Conservation (phyloP, 2,329 filamentous ascomycete species). For the Alternaria atra region DNA sequence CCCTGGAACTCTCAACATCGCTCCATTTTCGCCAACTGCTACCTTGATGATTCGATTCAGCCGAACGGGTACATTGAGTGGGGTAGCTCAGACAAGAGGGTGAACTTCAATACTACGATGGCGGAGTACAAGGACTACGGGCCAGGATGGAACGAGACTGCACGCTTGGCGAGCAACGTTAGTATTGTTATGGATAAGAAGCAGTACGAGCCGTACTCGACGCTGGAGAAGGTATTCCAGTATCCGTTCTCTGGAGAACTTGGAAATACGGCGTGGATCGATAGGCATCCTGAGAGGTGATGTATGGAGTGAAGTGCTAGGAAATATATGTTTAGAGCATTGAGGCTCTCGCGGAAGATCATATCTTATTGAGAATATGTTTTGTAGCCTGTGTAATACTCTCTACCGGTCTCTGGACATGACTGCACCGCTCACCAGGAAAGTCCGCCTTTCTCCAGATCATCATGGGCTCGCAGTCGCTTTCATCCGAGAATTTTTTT, state of each 20-base stretch:
- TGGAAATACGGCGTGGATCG: slow-evolving; percentile 62
- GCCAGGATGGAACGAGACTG: slow-evolving; percentile 63
- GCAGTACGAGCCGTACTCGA: slow-evolving; percentile 40
- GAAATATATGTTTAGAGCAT: neutral
- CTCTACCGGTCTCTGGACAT: neutral
- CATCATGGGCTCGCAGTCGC: no score
- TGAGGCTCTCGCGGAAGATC: neutral
- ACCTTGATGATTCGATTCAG: slow-evolving; percentile 64
- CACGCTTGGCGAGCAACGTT: slow-evolving; percentile 53
- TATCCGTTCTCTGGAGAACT: slow-evolving; percentile 52
- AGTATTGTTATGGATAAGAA: slow-evolving; percentile 58
- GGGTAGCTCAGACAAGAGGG: slow-evolving; percentile 54
- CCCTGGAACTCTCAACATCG: slow-evolving; percentile 69
- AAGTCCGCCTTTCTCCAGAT: no score
- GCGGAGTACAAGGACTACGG: slow-evolving; percentile 64
- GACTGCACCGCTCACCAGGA: neutral
- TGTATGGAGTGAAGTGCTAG: rapidly evolving
- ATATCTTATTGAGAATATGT: rapidly evolving
- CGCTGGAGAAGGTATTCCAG: slow-evolving; percentile 38
- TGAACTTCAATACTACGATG: slow-evolving; percentile 60
- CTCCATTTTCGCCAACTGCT: slow-evolving; percentile 65
- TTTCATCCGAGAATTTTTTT: no score
- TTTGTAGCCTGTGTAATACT: neutral
- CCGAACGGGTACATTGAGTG: slow-evolving; percentile 66
- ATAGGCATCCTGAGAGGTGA: slow-evolving; percentile 37